These are phyloP conservation scores for Verticillium tricorpus DNA, from an alignment of 2,329 filamentous ascomycete genomes.

Conservation along the genomic window DNA sequence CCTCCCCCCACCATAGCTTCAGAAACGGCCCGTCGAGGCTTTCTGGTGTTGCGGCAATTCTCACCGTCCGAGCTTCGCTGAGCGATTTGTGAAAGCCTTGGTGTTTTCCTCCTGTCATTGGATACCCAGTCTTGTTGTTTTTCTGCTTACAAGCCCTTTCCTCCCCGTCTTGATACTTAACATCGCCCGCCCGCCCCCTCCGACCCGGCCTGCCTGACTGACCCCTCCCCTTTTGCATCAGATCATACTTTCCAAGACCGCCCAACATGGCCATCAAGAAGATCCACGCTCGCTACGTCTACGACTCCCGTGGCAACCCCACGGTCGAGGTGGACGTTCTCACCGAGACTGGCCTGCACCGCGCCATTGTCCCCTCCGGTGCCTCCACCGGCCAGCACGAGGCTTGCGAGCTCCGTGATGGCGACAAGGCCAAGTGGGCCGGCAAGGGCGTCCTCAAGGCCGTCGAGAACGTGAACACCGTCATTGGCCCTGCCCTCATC, in stretches of 20 bases:
- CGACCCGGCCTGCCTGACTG: not conserved
- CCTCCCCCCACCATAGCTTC: not conserved
- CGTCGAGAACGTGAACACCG: conserved; percentile 78
- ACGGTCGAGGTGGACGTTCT: conserved; percentile 95
- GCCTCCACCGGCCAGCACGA: conserved; percentile 90
- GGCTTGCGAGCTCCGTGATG: conserved; percentile 86
- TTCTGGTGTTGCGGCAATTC: not conserved
- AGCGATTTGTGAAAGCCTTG: not conserved
- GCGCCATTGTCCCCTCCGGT: conserved; percentile 89
- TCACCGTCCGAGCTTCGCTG: not conserved
- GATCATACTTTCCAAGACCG: not conserved
- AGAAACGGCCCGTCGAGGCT: not conserved
- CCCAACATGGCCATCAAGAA: conserved; percentile 83
- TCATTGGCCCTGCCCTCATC: conserved; percentile 77
- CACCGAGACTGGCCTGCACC: conserved; percentile 89
- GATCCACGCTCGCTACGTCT: conserved; percentile 90
- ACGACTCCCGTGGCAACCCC: conserved; percentile 97
- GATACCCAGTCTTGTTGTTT: not conserved
- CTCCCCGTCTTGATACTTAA: not conserved
- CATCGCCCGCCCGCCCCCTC: not conserved
- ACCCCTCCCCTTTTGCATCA: not conserved
- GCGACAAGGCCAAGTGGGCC: conserved; percentile 79
- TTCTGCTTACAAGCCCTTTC: not conserved
- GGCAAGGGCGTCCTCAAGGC: conserved; percentile 87
- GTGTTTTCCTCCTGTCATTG: not conserved